Evolutionary conservation across 2,329 filamentous ascomycete species (phyloP).

Genomic region (Beauveria scarabaeidicola): DNA sequence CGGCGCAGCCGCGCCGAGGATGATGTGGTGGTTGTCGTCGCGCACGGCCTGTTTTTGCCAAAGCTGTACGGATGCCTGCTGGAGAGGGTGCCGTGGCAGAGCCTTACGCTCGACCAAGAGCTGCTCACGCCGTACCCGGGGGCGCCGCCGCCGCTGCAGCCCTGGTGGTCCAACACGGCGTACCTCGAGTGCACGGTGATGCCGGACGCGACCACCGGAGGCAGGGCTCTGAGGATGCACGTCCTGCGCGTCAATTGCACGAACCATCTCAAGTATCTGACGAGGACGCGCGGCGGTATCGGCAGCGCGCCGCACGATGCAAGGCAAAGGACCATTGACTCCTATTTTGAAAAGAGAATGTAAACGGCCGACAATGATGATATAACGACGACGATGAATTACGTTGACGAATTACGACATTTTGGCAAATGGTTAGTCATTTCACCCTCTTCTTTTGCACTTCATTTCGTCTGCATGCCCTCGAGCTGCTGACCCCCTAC

Average conservation of each 20-base stretch:
- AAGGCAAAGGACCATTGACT: constrained; percentile 65
- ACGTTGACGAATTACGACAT: neutral
- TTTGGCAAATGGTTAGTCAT: constrained; percentile 30
- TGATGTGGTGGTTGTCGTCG: constrained; percentile 55
- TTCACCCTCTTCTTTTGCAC: constrained; percentile 6
- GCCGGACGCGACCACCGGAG: neutral
- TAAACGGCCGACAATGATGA: constrained; percentile 17
- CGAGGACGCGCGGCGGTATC: constrained; percentile 73
- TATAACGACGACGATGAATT: neutral
- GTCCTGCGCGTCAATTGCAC: constrained; percentile 60
- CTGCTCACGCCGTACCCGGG: neutral
- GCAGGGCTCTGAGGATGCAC: constrained; percentile 17
- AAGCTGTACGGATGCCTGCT: constrained; percentile 53
- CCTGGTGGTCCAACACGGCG: constrained; percentile 46
- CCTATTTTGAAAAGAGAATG: constrained; percentile 51
- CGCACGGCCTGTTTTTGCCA: constrained; percentile 75
- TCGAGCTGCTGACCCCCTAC: neutral
- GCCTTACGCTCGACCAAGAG: neutral
- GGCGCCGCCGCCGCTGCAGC: constrained; percentile 16
- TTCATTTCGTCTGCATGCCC: neutral
- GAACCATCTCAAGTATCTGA: constrained; percentile 64
- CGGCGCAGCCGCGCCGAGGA: constrained; percentile 21
- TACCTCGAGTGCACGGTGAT: constrained; percentile 30
- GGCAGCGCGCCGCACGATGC: constrained; percentile 69
- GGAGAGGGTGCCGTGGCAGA: constrained; percentile 33